Evolutionary conservation across 441 rosid genomes (phyloP), one percentile per base, ranked within the genome.

Genomic region (Adansonia gregorii): DNA sequence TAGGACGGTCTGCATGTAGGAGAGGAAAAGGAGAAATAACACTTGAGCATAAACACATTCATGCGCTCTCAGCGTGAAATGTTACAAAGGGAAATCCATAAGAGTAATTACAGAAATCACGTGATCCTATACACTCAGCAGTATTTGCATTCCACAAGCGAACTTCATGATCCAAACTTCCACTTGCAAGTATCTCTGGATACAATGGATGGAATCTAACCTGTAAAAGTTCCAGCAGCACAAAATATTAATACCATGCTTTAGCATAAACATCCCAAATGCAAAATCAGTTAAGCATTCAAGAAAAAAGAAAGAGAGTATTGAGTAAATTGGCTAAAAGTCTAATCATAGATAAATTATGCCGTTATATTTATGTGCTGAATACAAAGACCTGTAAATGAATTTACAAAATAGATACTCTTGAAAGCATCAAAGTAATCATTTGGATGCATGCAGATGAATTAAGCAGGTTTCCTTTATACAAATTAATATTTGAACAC

Each of bases 91-190:
- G 74, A 49, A 46, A 79, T 82, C 72, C 72, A 74, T 41, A 75
- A 73, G 24, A 73, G 75, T 71, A 80, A 85, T 90, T 95, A 95
- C 99, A 88, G 84, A 94, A 95, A 85, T 94, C 97, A 73, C 89
- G 94, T 73, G 95, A 89, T 85, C 93, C 97, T 77, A 91, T 89
- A 79, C 97, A 95, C 82, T 91, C 97, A 10, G 94, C 83, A 14
- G 94, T 89, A 78, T 85, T 91, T 84, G 97, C 95, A 87, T 94
- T 86, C 99, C 99, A 96, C 76, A 94, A 83, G 78, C 92, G 94
- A 77, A 96, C 98, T 88, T 94, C 97, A 78, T 89, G 94, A 88
- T 96, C 99, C 87, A 96, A 88, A 86, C 98, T 96, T 77, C 98
- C 97, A 91, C 98, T 96, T 27, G 99, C 99, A 86, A 96, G 89